Percentiles rank a stretch among this genome's conserved stretches.
Conservation (phyloP, 2,329 filamentous ascomycete genomes). For the Aspergillus fumigatus region DNA sequence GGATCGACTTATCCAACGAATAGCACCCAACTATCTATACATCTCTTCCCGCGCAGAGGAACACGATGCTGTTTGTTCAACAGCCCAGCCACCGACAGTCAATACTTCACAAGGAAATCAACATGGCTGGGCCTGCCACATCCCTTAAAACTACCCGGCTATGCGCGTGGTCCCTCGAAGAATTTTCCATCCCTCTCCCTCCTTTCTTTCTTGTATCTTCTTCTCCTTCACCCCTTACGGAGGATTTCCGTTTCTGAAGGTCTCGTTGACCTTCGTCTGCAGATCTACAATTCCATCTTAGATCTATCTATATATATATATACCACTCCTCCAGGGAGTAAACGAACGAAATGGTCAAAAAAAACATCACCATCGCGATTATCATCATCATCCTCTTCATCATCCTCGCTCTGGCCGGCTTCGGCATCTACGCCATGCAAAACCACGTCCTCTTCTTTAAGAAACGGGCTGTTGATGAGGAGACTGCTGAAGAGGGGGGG, state of each 20-base stretch:
- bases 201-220: not conserved
- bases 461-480: conserved; percentile 29
- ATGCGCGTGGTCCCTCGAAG: not conserved
- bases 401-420: conserved; percentile 41
- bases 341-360: conserved; percentile 36
- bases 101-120: conserved; percentile 7
- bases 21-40: too few species aligned
- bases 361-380: conserved; percentile 47
- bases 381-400: conserved; percentile 49
- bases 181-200: conserved; percentile 1
- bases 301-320: not conserved
- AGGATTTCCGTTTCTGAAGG: not conserved
- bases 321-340: not conserved
- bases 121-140: conserved; percentile 15
- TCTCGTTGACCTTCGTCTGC: not conserved
- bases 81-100: conserved; percentile 7
- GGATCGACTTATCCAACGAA: not conserved
- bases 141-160: conserved; percentile 8
- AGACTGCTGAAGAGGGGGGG: conserved; percentile 21
- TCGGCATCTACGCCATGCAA: conserved; percentile 32
- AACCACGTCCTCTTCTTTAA: conserved; percentile 29
- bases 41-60: too few species aligned
- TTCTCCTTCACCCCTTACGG: not conserved
- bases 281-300: not conserved
- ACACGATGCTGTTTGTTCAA: not conserved